Conservation (phyloP, 2,329 filamentous ascomycete species). For the Curvularia sp. region DNA sequence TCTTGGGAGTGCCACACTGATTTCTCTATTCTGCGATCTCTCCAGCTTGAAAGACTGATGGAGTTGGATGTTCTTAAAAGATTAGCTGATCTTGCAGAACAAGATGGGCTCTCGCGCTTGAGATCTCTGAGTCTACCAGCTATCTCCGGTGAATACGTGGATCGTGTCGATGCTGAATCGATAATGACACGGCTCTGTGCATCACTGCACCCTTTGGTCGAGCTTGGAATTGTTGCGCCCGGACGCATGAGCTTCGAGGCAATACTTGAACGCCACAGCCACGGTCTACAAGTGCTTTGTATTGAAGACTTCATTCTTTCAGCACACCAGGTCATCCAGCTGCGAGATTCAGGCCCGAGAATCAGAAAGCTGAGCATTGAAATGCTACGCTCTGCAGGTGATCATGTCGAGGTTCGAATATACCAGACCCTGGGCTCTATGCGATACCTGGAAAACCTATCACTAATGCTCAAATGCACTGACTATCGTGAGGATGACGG, state of each 20-base stretch:
- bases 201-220: not conserved
- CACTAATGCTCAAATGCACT: not conserved
- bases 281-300: not conserved
- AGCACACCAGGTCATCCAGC: not conserved
- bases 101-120: not conserved
- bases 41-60: not conserved
- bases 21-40: constrained; percentile 1
- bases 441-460: not conserved
- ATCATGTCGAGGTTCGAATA: not conserved
- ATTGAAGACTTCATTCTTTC: not conserved
- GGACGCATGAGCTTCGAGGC: not conserved
- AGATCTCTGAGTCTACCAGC: not conserved
- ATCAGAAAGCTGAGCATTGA: not conserved
- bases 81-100: constrained; percentile 1
- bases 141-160: not conserved
- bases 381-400: not conserved
- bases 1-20: not conserved
- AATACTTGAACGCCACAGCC: not conserved
- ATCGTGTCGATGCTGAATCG: not conserved
- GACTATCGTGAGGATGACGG: not conserved
- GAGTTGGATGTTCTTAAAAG: not conserved
- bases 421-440: not conserved
- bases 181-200: not conserved
- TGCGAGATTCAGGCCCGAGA: not conserved
- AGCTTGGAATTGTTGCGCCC: not conserved